Percentiles rank a stretch among this genome's conserved stretches.
Evolutionary conservation across 805 yeast genomes (phyloP).

Genomic region (Lipomyces starkeyi): DNA sequence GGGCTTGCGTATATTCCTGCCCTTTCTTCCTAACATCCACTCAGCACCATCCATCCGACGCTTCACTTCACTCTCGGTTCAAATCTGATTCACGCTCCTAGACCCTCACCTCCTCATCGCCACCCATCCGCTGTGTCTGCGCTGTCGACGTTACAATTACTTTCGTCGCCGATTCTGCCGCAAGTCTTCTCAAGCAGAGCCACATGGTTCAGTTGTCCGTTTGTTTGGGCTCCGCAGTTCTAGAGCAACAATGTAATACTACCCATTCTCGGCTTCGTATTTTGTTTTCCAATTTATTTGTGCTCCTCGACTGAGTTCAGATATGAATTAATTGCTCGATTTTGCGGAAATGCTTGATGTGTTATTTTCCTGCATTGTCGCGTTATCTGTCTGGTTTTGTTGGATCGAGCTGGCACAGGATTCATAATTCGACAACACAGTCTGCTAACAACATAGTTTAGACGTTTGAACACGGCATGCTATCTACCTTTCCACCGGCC

Average conservation of each 20-base stretch:
- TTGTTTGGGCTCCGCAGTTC: neutral
- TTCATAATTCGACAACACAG: neutral
- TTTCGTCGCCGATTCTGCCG: neutral
- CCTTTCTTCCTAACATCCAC: neutral
- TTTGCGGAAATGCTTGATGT: neutral
- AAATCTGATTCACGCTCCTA: neutral
- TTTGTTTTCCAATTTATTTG: neutral
- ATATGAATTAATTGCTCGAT: neutral
- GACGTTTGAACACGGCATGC: constrained; percentile 14
- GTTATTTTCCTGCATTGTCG: neutral
- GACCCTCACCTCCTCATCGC: neutral
- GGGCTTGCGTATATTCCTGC: constrained; percentile 2
- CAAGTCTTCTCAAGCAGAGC: neutral
- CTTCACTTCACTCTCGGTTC: neutral
- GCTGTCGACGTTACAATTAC: neutral
- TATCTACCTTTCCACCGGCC: constrained; percentile 15
- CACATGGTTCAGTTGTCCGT: neutral
- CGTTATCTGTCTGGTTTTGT: neutral
- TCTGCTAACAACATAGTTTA: neutral
- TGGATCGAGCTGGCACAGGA: neutral
- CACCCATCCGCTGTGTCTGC: neutral
- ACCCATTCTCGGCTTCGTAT: neutral
- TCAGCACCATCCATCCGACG: neutral
- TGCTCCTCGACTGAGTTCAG: neutral
- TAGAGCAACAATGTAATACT: neutral